Percentiles rank a stretch among this genome's conserved stretches.
phyloP scores from a whole-genome alignment of 2,329 filamentous ascomycete species.

The Aspergillus flavus region DNA sequence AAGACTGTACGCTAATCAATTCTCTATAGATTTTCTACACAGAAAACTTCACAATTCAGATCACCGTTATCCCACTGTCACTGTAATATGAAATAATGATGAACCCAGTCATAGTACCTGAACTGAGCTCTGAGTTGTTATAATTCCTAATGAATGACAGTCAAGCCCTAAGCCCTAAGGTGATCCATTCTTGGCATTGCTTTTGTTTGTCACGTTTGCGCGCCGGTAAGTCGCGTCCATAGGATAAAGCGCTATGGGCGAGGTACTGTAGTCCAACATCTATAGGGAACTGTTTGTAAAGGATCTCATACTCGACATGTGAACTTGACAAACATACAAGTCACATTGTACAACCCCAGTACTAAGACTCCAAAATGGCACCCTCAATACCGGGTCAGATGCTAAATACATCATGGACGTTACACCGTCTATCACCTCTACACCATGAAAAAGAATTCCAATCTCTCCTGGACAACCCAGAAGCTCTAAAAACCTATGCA shows the following conservation, averaged over 20 bases:
- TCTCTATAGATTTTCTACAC: no score
- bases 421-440: slow-evolving; percentile 58
- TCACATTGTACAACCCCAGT: neutral
- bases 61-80: no score
- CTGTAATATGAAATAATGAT: no score
- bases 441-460: slow-evolving; percentile 48
- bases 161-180: slow-evolving; percentile 7
- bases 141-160: no score
- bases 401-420: slow-evolving; percentile 57
- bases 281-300: neutral
- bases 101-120: no score
- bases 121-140: no score
- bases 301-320: neutral
- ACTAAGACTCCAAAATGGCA: slow-evolving; percentile 25
- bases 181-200: slow-evolving; percentile 3
- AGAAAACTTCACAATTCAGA: no score
- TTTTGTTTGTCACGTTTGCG: slow-evolving; percentile 17
- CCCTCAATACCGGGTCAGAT: slow-evolving; percentile 41
- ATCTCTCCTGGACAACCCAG: slow-evolving; percentile 36
- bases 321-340: neutral
- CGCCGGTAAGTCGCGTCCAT: neutral
- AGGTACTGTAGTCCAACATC: neutral
- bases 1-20: no score
- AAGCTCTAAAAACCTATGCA: slow-evolving; percentile 49
- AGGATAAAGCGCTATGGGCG: neutral